These are phyloP conservation scores for Blastobotrys buckinghamii DNA, from an alignment of 1,139 yeast genomes.

Conservation along the genomic window DNA sequence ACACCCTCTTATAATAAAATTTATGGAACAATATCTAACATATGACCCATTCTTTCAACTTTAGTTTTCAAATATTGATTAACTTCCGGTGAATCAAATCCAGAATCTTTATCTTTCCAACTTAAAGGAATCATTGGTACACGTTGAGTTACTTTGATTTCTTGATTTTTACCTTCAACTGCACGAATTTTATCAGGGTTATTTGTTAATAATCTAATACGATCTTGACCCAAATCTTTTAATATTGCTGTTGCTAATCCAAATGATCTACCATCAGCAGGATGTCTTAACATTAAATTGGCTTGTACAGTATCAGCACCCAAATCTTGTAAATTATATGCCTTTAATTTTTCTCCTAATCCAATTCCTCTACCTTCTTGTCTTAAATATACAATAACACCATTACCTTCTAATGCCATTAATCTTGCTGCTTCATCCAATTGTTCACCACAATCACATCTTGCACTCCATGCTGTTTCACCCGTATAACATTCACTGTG, in stretches of 20 bases:
- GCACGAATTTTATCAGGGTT: slow-evolving; percentile 96
- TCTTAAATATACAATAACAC: slow-evolving; percentile 90
- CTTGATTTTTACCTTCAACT: slow-evolving; percentile 75
- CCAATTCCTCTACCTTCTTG: slow-evolving; percentile 99
- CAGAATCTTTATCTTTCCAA: slow-evolving; percentile 60
- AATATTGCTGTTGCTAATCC: slow-evolving; percentile 91
- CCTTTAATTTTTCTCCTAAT: slow-evolving; percentile 91
- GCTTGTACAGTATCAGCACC: slow-evolving; percentile 99
- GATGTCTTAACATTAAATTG: slow-evolving; percentile 84
- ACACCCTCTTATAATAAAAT: not conserved
- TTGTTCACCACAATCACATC: slow-evolving; percentile 99
- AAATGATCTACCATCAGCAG: slow-evolving; percentile 93
- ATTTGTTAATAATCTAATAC: slow-evolving; percentile 79
- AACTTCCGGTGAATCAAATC: slow-evolving; percentile 78
- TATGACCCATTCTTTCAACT: slow-evolving; percentile 95
- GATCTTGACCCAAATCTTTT: slow-evolving; percentile 67
- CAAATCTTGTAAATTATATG: slow-evolving; percentile 91
- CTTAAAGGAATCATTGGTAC: slow-evolving; percentile 96
- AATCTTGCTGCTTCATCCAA: slow-evolving; percentile 94
- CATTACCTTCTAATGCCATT: slow-evolving; percentile 82
- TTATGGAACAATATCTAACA: slow-evolving; percentile 35
- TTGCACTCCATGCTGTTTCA: slow-evolving; percentile 97
- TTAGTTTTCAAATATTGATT: slow-evolving; percentile 91
- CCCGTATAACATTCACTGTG: slow-evolving; percentile 99
- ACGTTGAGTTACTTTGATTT: slow-evolving; percentile 70